Conservation (phyloP, 768 basidiomycete species). For the Hypholoma sublateritium region DNA sequence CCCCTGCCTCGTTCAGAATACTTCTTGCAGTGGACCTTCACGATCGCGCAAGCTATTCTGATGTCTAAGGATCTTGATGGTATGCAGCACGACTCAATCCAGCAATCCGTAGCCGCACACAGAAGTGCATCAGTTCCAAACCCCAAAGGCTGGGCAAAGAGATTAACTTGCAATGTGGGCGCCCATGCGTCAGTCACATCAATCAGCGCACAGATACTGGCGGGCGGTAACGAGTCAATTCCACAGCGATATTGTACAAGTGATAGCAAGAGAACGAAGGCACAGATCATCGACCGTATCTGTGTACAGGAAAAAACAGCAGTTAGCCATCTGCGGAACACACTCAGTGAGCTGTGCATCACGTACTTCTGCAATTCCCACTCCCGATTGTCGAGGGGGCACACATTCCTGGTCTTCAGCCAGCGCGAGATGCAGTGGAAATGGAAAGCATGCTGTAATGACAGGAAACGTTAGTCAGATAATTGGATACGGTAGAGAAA, state of each 20-base stretch:
- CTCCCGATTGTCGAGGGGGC: slow-evolving; percentile 92
- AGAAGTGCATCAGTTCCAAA: too few species aligned
- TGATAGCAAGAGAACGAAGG: not conserved
- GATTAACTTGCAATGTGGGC: too few species aligned
- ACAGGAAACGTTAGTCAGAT: slow-evolving; percentile 1
- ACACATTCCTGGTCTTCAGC: slow-evolving; percentile 97
- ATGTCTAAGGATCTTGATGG: too few species aligned
- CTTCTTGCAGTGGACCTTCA: too few species aligned
- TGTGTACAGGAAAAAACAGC: not conserved
- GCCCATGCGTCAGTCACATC: too few species aligned
- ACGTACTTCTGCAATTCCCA: slow-evolving; percentile 96
- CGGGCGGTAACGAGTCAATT: not conserved
- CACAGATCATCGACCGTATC: not conserved
- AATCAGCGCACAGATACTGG: too few species aligned
- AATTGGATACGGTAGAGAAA: not conserved
- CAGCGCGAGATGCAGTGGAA: slow-evolving; percentile 99
- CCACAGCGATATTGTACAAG: not conserved
- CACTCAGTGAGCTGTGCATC: not conserved
- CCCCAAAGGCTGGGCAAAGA: too few species aligned
- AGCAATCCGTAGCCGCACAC: too few species aligned
- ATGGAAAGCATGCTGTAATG: slow-evolving; percentile 90
- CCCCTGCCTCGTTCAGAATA: too few species aligned
- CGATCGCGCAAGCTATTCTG: too few species aligned
- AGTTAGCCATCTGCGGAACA: not conserved
- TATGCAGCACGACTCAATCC: too few species aligned